Percentiles rank a stretch among this genome's conserved stretches.
Conservation (phyloP, 257 asterid species). For the Verbascum thapsus region DNA sequence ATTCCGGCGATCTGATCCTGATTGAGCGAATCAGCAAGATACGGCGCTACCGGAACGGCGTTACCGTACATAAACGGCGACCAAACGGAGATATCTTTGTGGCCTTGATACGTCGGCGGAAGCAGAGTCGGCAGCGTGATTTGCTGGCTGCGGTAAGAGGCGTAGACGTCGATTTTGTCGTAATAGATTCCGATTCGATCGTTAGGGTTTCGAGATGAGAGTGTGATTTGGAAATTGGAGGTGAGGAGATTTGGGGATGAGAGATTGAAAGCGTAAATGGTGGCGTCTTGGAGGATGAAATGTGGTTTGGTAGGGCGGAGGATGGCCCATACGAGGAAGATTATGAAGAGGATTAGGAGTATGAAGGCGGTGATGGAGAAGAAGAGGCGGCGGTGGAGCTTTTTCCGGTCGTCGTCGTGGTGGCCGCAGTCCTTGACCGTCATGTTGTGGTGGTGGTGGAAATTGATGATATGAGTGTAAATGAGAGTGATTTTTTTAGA, state of each 20-base stretch:
- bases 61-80: constrained; percentile 59
- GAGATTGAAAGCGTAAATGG: constrained; percentile 65
- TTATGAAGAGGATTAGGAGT: constrained; percentile 44
- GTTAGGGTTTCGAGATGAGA: constrained; percentile 65
- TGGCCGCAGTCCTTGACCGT: constrained; percentile 59
- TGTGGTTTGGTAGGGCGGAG: constrained; percentile 73
- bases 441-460: constrained; percentile 38
- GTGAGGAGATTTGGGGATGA: constrained; percentile 55
- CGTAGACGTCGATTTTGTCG: constrained; percentile 56
- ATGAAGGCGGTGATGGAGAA: constrained; percentile 23
- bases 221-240: constrained; percentile 56
- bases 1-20: constrained; percentile 55
- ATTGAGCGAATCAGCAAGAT: constrained; percentile 29
- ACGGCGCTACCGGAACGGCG: constrained; percentile 58
- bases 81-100: constrained; percentile 62
- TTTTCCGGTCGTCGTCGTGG: constrained; percentile 39
- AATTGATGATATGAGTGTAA: no score
- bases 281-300: constrained; percentile 69
- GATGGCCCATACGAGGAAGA: constrained; percentile 62
- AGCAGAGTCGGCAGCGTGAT: constrained; percentile 51
- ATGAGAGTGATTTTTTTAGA: no score
- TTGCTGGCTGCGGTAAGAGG: constrained; percentile 65
- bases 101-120: constrained; percentile 64
- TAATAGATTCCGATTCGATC: constrained; percentile 57
- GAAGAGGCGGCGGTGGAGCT: constrained; percentile 39